Base-by-base conservation (phyloP, 75 land plant genomes). In the Sequoia sempervirens region DNA sequence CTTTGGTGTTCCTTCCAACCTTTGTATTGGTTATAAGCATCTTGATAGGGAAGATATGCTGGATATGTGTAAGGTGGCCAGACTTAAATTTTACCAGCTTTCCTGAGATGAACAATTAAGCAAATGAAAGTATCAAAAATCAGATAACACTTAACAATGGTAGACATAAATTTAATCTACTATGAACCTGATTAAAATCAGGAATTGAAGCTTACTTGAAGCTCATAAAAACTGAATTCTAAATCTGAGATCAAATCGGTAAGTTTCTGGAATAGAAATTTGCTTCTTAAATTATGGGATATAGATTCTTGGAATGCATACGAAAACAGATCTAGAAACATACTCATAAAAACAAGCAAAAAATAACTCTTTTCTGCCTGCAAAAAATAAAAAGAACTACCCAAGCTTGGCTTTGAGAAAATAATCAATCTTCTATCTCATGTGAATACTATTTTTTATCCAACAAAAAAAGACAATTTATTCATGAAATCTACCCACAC, bases 21-120 rank as follows among this genome's bases (percentile, higher is more conserved):
- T 89, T 93, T 45, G 99, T 97, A 80, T 97, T 93, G 2, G 99
- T 97, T 56, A 97, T 83, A 20, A 97, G 92, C 93, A 97, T 95
- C 80, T 86, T 93, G 14, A 97, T 85, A 50, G 98, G 96, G 80
- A 90, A 84, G 53, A 81, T 85, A 17, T 92, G 84, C 53, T 91
- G 87, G 72, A 97, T 81, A 82, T 84, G 90, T n/a, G 92, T 90
- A 82, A 94, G 41, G 69, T 86, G 86, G 41, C 97, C 96, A 30
- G 89, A 86, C 85, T 85, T 94, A 84, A 93, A 93, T 87, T 88
- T 92, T 79, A 97, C 95, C 90, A 97, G 84, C 75, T 90, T 91
- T 2, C 99, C 99, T 97, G 92, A 45, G 30, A 43, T 78, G 46
- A 78, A 10, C 3, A n/a, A 78, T n/a, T 43, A n/a, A 43, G 17